Base-by-base conservation (phyloP, 345 rosid species). In the Toxicodendron radicans region DNA sequence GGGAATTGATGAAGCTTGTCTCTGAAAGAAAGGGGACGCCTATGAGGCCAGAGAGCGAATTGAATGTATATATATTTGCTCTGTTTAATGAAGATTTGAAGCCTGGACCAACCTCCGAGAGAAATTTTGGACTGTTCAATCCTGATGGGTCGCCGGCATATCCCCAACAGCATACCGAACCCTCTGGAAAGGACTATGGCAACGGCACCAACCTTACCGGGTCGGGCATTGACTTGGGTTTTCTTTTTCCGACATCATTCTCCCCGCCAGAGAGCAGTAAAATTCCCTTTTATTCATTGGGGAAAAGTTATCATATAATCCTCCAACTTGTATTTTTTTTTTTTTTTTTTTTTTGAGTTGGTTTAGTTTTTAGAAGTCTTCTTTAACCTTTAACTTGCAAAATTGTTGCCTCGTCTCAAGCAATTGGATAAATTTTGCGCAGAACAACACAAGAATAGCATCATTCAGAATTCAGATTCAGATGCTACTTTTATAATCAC, bases 91-190 rank as follows among this genome's bases (percentile, higher is more conserved):
- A 86, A 38, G 9, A 38, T 38, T 7, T 5, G 43, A 38, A 38
- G 10, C 43, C 43, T 7, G 43, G 8, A 7, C 43, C 43, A 38
- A 38, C 43, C 43, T 38, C 43, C 9, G 43, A 38, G 43, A 38
- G 43, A 38, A 38, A 38, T 38, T 38, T 38, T 38, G 43, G 43
- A 7, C 43, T 38, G 43, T 38, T 38, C 9, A 38, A 38, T 71
- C 90, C 88, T 6, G 90, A 87, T 30, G 86, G 90, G 27, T 70
- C 84, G 2, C 82, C 90, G 0, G 86, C 79, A 0, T 87, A 87
- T 58, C 65, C 71, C 9, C 43, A 0, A 7, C 43, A 38, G 7
- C 43, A 6, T 38, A 5, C 43, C 43, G 9, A 38, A 5, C 43
- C 6, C 8, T 8, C 43, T 38, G 43, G 9, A 38, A 38, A 38